phyloP scores from a whole-genome alignment of 768 basidiomycete species.

The Russula earlei region DNA sequence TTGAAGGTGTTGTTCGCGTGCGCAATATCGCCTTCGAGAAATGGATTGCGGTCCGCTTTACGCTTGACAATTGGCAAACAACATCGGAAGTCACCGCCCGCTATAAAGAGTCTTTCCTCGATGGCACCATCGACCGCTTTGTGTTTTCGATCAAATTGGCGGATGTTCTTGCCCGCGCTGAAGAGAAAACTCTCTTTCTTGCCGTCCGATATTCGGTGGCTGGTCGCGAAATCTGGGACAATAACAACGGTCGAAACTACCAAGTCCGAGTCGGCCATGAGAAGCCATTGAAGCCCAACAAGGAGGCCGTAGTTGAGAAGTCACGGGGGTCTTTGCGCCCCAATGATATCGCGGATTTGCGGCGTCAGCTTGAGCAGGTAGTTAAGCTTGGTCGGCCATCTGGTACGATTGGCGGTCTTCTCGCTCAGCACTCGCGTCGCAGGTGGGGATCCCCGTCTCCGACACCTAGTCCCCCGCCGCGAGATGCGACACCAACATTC shows the following conservation, averaged over 20 bases:
- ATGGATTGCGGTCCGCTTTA: slow-evolving; percentile 82
- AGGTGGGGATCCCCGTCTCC: slow-evolving; percentile 17
- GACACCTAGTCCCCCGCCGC: slow-evolving; percentile 13
- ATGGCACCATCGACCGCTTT: slow-evolving; percentile 56
- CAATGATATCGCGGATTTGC: slow-evolving; percentile 49
- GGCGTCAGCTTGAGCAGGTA: slow-evolving; percentile 59
- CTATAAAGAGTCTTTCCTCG: slow-evolving; percentile 40
- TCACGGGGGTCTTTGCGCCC: slow-evolving; percentile 13
- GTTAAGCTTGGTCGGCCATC: slow-evolving; percentile 26
- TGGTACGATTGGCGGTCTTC: slow-evolving; percentile 30
- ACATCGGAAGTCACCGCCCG: slow-evolving; percentile 85
- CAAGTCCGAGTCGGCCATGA: slow-evolving; percentile 51
- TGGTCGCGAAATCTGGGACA: slow-evolving; percentile 87
- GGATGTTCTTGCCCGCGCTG: slow-evolving; percentile 67
- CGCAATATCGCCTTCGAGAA: slow-evolving; percentile 85
- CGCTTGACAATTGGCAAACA: slow-evolving; percentile 92
- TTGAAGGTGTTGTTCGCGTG: slow-evolving; percentile 71
- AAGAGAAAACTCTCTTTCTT: slow-evolving; percentile 74
- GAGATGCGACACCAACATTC: slow-evolving; percentile 20
- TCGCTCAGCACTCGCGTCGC: slow-evolving; percentile 19
- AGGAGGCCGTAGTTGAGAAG: not conserved
- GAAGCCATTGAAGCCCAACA: slow-evolving; percentile 26
- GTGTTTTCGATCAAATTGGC: slow-evolving; percentile 65
- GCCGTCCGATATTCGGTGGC: slow-evolving; percentile 64
- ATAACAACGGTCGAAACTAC: slow-evolving; percentile 75